phyloP scores from a whole-genome alignment of 345 rosid species.

The Kernera saxatilis region DNA sequence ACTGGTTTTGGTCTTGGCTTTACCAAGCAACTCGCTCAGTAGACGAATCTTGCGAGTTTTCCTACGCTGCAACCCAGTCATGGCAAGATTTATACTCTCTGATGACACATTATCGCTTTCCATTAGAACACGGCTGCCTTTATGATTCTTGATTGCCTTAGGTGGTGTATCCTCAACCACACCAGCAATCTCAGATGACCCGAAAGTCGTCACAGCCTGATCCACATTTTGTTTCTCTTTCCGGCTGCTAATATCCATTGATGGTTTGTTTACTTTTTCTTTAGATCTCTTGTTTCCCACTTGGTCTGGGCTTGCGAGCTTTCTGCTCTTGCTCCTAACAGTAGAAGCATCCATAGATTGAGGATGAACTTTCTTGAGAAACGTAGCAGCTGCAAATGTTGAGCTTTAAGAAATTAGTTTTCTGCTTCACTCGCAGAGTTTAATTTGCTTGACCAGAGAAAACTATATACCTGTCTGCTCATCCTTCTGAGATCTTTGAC shows the following conservation, averaged over 20 bases:
- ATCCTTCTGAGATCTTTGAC: slow-evolving; percentile 21
- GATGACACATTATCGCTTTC: slow-evolving; percentile 42
- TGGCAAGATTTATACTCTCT: slow-evolving; percentile 47
- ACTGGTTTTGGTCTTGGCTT: slow-evolving; percentile 29
- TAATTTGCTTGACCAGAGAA: not conserved
- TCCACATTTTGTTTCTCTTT: slow-evolving; percentile 25
- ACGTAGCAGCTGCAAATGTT: slow-evolving; percentile 17
- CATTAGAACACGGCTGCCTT: slow-evolving; percentile 29
- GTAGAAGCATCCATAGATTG: not conserved
- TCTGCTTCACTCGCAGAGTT: not conserved
- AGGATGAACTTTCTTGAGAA: not conserved
- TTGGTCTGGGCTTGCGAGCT: not conserved
- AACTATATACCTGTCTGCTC: slow-evolving; percentile 21
- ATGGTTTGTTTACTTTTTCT: not conserved
- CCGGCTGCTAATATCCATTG: slow-evolving; percentile 3
- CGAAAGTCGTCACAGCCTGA: slow-evolving; percentile 31
- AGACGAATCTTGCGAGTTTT: slow-evolving; percentile 64
- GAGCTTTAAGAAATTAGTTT: not conserved
- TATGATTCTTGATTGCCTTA: slow-evolving; percentile 27
- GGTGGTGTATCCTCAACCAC: slow-evolving; percentile 30
- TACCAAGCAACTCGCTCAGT: slow-evolving; percentile 66
- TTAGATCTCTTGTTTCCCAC: slow-evolving; percentile 18
- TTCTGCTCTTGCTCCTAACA: slow-evolving; percentile 19
- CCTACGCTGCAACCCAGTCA: slow-evolving; percentile 50
- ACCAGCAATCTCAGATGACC: slow-evolving; percentile 26